These are phyloP conservation scores for Phytopythium boreale DNA, from an alignment of 352 stramenopile genomes.

Conservation along the genomic window DNA sequence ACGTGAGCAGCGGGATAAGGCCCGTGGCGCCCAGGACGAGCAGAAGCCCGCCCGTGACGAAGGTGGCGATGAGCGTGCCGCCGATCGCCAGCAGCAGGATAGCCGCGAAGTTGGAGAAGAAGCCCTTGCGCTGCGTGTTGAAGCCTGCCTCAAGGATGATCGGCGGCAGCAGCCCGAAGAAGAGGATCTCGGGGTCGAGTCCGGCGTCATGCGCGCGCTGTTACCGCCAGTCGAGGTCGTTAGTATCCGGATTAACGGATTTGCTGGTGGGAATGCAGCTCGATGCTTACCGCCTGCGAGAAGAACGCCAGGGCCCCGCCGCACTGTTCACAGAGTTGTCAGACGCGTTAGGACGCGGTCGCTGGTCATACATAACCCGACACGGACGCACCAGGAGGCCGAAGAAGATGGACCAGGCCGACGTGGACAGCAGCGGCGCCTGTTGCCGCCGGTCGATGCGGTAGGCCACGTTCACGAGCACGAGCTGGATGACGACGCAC, in stretches of 20 bases:
- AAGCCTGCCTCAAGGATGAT: constrained; percentile 71
- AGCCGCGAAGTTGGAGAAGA: constrained; percentile 47
- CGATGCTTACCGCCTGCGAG: constrained; percentile 31
- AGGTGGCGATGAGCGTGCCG: constrained; percentile 47
- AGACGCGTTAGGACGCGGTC: not conserved
- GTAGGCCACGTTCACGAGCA: constrained; percentile 63
- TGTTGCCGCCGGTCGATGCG: constrained; percentile 47
- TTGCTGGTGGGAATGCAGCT: too few relatives aligned
- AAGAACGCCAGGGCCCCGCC: constrained; percentile 35
- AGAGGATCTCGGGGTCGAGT: constrained; percentile 60
- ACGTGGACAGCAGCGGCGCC: constrained; percentile 54
- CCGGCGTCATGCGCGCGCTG: constrained; percentile 41
- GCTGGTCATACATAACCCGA: too few relatives aligned
- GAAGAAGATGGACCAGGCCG: constrained; percentile 62
- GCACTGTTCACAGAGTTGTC: constrained; percentile 16
- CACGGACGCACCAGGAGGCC: constrained; percentile 34
- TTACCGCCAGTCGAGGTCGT: not conserved
- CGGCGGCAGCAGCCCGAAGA: constrained; percentile 53
- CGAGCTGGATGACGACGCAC: constrained; percentile 57
- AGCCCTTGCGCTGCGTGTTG: constrained; percentile 60
- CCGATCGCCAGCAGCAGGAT: constrained; percentile 44
- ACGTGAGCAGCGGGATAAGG: constrained; percentile 61
- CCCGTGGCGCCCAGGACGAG: constrained; percentile 38
- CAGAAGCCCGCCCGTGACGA: constrained; percentile 45
- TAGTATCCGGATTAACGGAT: not conserved